These are phyloP conservation scores for Penicillium polonicum DNA, from an alignment of 2,329 filamentous ascomycete genomes.

Conservation along the genomic window DNA sequence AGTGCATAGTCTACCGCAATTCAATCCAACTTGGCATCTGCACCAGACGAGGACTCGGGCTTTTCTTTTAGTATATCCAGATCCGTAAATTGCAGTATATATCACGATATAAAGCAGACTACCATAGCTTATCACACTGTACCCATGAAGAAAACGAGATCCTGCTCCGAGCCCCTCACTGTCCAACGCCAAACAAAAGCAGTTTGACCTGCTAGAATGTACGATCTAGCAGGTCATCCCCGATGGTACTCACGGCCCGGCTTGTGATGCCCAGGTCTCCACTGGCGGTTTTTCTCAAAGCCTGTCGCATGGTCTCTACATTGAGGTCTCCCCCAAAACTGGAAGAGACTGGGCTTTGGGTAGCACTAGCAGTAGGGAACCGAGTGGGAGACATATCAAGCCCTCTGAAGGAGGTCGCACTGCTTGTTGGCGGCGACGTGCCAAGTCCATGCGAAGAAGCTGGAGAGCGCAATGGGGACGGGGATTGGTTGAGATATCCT, in stretches of 20 bases:
- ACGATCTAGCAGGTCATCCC: constrained; percentile 35
- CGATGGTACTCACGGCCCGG: constrained; percentile 32
- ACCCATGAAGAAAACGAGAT: constrained; percentile 12
- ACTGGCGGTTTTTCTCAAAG: constrained; percentile 79
- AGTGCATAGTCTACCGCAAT: not conserved
- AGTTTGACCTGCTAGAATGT: constrained; percentile 20
- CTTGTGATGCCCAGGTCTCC: constrained; percentile 62
- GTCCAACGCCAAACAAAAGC: not conserved
- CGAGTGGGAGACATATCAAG: constrained; percentile 67
- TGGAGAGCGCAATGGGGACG: constrained; percentile 77
- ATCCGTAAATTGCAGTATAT: constrained; percentile 17
- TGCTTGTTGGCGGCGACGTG: constrained; percentile 73
- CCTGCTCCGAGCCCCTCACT: not conserved
- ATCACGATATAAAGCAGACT: constrained; percentile 7
- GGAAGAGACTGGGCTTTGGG: constrained; percentile 52
- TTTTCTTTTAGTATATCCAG: not conserved
- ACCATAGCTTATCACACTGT: not conserved
- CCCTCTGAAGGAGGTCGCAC: constrained; percentile 70
- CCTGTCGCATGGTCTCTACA: constrained; percentile 92
- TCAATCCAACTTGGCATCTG: not conserved
- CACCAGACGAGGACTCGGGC: not conserved
- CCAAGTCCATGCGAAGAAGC: constrained; percentile 68
- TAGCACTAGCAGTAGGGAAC: constrained; percentile 58
- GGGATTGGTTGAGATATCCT: constrained; percentile 59
- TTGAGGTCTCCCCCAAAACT: constrained; percentile 67